phyloP scores from a whole-genome alignment of 345 rosid genomes.

The sweet orange (Citrus sinensis) region DVS_A1.0 CM039162.1:31635001-31635500 shows the following conservation, averaged over 20 bases:
- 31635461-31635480: constrained; percentile 79
- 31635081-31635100: background rate
- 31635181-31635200: constrained; percentile 47
- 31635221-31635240: constrained; percentile 16
- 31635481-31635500: constrained; percentile 69
- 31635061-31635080: background rate
- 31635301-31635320: constrained; percentile 80
- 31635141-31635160: constrained; percentile 66
- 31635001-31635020: constrained; percentile 17
- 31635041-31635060: background rate
- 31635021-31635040: background rate
- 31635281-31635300: constrained; percentile 45
- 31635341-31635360: constrained; percentile 56
- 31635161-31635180: constrained; percentile 66
- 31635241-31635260: constrained; percentile 11
- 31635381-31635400: constrained; percentile 48
- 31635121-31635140: constrained; percentile 9
- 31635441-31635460: constrained; percentile 57
- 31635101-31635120: background rate
- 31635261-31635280: constrained; percentile 18
- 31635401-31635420: constrained; percentile 58
- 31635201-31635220: constrained; percentile 32
- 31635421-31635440: constrained; percentile 76
- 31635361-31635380: constrained; percentile 73
- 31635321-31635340: constrained; percentile 70